A percentile compares a stretch with the other conserved stretches of the same genome.
phyloP scores from a whole-genome alignment of 1,284 basidiomycete species.

The Sporisorium scitamineum region DNA sequence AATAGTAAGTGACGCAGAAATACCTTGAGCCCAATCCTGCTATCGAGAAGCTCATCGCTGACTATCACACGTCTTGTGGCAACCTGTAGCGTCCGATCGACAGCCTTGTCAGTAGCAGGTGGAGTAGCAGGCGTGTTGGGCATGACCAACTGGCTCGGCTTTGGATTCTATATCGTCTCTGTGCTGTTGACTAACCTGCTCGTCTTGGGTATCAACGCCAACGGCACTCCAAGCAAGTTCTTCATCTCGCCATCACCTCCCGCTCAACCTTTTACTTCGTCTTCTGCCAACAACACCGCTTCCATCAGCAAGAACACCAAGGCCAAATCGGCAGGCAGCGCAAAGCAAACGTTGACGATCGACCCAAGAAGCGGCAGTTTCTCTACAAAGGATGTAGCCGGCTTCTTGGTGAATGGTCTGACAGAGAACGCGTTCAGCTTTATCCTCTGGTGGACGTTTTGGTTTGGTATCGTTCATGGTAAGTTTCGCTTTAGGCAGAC shows the following conservation, averaged over 20 bases:
- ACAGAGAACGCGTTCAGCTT: constrained; percentile 64
- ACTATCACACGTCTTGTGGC: not conserved
- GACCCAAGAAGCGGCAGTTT: constrained; percentile 38
- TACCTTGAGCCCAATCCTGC: not conserved
- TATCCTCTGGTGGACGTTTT: constrained; percentile 68
- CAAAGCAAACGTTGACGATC: constrained; percentile 11
- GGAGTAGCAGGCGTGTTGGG: constrained; percentile 62
- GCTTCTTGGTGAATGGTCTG: constrained; percentile 33
- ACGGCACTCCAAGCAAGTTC: constrained; percentile 42
- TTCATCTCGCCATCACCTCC: constrained; percentile 48
- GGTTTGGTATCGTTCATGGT: constrained; percentile 67
- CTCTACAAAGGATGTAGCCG: constrained; percentile 17
- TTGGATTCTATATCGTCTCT: constrained; percentile 60
- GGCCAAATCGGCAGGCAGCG: not conserved
- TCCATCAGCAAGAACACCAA: constrained; percentile 8
- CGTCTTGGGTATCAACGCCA: constrained; percentile 53
- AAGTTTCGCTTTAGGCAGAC: too few relatives aligned
- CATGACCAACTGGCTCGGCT: constrained; percentile 62
- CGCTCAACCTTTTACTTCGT: constrained; percentile 8
- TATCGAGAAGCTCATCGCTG: not conserved
- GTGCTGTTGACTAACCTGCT: constrained; percentile 56
- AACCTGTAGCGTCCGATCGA: constrained; percentile 56
- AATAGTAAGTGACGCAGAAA: constrained; percentile 51
- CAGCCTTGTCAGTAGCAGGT: constrained; percentile 60
- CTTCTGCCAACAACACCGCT: not conserved